Base-by-base conservation (phyloP, 371 early-diverging fungal species). In the Modicella reniformis region DNA sequence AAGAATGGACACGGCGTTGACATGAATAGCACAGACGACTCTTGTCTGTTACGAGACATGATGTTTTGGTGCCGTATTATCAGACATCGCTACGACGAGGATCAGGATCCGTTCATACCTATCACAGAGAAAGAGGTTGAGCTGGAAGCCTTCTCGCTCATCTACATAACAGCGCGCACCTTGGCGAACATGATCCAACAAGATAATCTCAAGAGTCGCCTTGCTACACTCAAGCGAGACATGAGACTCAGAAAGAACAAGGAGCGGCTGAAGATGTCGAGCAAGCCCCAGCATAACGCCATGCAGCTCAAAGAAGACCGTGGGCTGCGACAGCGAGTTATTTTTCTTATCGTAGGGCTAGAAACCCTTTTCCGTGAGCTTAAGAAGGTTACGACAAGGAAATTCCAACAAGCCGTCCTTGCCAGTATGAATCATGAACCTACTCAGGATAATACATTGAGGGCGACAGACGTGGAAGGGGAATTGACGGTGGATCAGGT, bases 41-140 rank as follows among this genome's bases (percentile, higher is more conserved):
- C 64, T 2, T 54, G 55, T 23, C 61, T 71, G 17, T 30, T 65
- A 17, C 56, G 19, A 17, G 53, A 69, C 53, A 28, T 72, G 25
- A 59, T 71, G 19, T 72, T 54, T 48, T 77, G 79, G 79, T 58
- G 65, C 3, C 79, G 79, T 0, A 37, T 34, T n/a, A 56, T 69
- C 33, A 44, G 1, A 17, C 21, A 15, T 19, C 68, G 72, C 6
- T 69, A 59, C 51, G 69, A 72, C 52, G 63, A 69, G 17, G 71
- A 67, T 13, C 54, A 65, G 32, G 79, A 62, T 41, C 3, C 34
- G 6, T 65, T 65, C 60, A 30, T 59, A 28, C 59, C 56, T 0
- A 12, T 62, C 19, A 55, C 44, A 6, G 58, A 52, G 26, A n/a
- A 53, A 6, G 69, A 72, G 2, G 44, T 65, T 9, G 62, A 65